phyloP scores from a whole-genome alignment of 1,139 yeast species.

The Meyerozyma athensensis region DNA sequence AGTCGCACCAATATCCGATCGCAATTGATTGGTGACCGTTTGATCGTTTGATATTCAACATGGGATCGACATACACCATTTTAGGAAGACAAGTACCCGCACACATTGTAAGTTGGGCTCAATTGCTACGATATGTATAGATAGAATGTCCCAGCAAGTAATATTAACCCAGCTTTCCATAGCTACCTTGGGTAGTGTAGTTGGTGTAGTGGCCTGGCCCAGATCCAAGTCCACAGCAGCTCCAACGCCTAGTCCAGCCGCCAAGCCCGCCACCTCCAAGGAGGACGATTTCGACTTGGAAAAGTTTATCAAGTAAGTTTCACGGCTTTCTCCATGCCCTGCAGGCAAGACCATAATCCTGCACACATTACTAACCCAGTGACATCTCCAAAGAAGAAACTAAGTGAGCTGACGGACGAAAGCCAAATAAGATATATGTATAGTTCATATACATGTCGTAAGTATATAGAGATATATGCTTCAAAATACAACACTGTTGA shows the following conservation, averaged over 20 bases:
- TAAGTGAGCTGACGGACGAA: too few species aligned
- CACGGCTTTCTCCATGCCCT: too few species aligned
- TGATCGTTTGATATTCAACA: slow-evolving; percentile 15
- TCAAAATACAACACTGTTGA: too few species aligned
- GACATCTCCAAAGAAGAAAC: slow-evolving; percentile 4
- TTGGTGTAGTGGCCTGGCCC: slow-evolving; percentile 42
- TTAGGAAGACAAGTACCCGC: slow-evolving; percentile 63
- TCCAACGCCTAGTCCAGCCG: slow-evolving; percentile 25
- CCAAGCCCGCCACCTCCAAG: slow-evolving; percentile 25
- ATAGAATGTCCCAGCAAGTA: too few species aligned
- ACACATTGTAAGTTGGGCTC: slow-evolving; percentile 48
- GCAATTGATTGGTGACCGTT: background rate
- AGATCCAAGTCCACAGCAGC: slow-evolving; percentile 27
- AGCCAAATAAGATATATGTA: too few species aligned
- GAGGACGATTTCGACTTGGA: slow-evolving; percentile 62
- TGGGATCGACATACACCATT: slow-evolving; percentile 62
- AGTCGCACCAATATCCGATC: background rate
- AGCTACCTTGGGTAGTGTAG: slow-evolving; percentile 43
- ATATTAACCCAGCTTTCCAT: slow-evolving; percentile 34
- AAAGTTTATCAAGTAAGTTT: slow-evolving; percentile 52
- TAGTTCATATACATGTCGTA: too few species aligned
- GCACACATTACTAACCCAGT: slow-evolving; percentile 4
- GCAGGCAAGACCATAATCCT: too few species aligned
- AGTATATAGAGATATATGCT: too few species aligned
- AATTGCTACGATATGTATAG: background rate